Evolutionary conservation across 345 rosid genomes (phyloP).

Genomic region (Arabis hirsuta): DNA sequence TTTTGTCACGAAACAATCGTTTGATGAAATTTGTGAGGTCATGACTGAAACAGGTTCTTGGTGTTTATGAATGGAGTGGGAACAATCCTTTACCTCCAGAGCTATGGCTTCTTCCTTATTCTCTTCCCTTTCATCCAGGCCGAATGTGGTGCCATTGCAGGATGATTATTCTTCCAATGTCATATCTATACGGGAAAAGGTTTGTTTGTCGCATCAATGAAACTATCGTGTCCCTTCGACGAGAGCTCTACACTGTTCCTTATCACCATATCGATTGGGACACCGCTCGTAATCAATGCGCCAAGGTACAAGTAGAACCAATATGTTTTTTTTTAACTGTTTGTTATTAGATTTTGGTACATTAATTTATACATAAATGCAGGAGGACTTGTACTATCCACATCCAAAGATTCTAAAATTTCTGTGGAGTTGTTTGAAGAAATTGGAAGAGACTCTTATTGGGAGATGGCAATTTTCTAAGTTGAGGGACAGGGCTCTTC

Average conservation of each 20-base stretch:
- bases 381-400: constrained; percentile 55
- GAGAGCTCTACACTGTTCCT: constrained; percentile 56
- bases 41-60: constrained; percentile 36
- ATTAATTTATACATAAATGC: neutral
- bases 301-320: constrained; percentile 23
- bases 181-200: constrained; percentile 69
- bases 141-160: constrained; percentile 38
- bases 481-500: constrained; percentile 46
- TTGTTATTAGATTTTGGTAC: constrained; percentile 1
- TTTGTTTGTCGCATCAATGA: constrained; percentile 53
- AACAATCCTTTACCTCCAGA: constrained; percentile 63
- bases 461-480: constrained; percentile 52
- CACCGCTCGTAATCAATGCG: constrained; percentile 52
- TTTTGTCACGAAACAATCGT: neutral
- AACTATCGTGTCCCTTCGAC: constrained; percentile 52
- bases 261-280: constrained; percentile 67
- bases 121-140: constrained; percentile 38
- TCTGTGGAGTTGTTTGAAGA: constrained; percentile 50
- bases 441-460: constrained; percentile 49
- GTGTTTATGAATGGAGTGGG: constrained; percentile 62
- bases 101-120: constrained; percentile 58
- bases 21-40: neutral
- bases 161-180: constrained; percentile 52
- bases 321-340: no score
- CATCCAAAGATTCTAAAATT: constrained; percentile 50